Evolutionary conservation across 1,139 yeast species (phyloP).

Genomic region (Suhomyces bribrorum): DNA sequence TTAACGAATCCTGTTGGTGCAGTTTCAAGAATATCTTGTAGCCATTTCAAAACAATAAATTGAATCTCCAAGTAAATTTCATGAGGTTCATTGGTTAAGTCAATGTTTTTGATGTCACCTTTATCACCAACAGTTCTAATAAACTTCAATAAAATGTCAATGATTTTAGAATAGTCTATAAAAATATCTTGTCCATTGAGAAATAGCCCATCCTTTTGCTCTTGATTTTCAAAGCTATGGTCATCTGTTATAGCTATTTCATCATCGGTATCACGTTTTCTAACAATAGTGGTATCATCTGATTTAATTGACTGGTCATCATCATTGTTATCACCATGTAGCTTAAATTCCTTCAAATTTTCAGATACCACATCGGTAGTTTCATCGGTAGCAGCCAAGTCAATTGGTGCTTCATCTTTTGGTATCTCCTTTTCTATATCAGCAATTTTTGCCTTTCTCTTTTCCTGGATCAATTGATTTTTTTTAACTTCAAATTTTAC

Average conservation of each 20-base stretch:
- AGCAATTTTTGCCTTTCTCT: conserved; percentile 15
- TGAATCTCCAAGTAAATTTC: conserved; percentile 73
- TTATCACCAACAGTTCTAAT: conserved; percentile 51
- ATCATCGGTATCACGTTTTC: conserved; percentile 15
- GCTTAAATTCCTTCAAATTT: conserved; percentile 12
- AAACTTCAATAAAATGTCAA: conserved; percentile 77
- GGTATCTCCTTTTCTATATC: too few relatives aligned
- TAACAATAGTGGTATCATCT: conserved; percentile 25
- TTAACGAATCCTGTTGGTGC: conserved; percentile 77
- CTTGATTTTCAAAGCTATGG: conserved; percentile 2
- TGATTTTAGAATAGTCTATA: conserved; percentile 77
- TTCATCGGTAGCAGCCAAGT: not conserved
- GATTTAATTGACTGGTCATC: conserved; percentile 30
- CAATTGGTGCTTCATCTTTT: not conserved
- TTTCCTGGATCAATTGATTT: conserved; percentile 26
- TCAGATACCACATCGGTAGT: too few relatives aligned
- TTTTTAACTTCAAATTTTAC: conserved; percentile 55
- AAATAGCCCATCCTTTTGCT: conserved; percentile 51
- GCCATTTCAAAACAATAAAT: conserved; percentile 80
- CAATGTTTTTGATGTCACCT: conserved; percentile 25
- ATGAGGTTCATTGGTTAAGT: conserved; percentile 38
- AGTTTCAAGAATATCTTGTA: conserved; percentile 69
- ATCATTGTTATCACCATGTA: conserved; percentile 11
- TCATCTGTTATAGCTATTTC: conserved; percentile 37
- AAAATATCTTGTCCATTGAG: conserved; percentile 86